phyloP scores from a whole-genome alignment of 768 basidiomycete species.

The Lactifluus echinatus region DNA sequence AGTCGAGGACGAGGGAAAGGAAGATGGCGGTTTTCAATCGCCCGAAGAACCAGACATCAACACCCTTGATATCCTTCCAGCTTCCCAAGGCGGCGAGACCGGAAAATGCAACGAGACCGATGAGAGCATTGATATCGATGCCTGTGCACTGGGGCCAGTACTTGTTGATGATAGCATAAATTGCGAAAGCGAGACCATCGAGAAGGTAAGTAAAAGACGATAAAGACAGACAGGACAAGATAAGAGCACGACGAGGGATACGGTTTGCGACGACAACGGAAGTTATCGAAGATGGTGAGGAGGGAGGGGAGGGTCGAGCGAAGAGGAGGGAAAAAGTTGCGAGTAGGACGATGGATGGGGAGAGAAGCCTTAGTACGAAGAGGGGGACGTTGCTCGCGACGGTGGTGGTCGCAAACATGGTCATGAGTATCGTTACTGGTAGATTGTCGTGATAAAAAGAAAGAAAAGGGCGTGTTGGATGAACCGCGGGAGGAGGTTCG shows the following conservation, averaged over 20 bases:
- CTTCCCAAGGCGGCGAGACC: constrained; percentile 68
- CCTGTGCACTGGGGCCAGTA: constrained; percentile 57
- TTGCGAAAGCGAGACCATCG: constrained; percentile 68
- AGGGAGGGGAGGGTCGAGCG: constrained; percentile 37
- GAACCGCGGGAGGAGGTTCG: neutral
- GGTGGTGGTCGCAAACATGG: constrained; percentile 7
- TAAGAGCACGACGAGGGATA: constrained; percentile 67
- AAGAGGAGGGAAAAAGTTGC: constrained; percentile 52
- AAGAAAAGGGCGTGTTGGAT: neutral
- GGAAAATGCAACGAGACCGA: constrained; percentile 61
- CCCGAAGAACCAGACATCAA: constrained; percentile 56
- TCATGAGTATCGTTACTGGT: constrained; percentile 9
- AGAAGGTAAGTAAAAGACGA: constrained; percentile 63
- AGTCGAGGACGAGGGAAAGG: constrained; percentile 48
- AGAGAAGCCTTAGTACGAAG: constrained; percentile 53
- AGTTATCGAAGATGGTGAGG: constrained; percentile 55
- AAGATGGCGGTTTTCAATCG: constrained; percentile 49
- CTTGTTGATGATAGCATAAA: constrained; percentile 54
- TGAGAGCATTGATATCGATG: constrained; percentile 55
- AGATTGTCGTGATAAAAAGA: constrained; percentile 6
- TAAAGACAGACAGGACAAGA: constrained; percentile 64
- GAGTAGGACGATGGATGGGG: constrained; percentile 58
- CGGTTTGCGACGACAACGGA: constrained; percentile 65
- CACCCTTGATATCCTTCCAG: constrained; percentile 69
- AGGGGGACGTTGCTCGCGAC: constrained; percentile 31